Evolutionary conservation across 2,329 filamentous ascomycete species (phyloP), one percentile per base, ranked within the genome.

Genomic region (Huntiella decipiens): DNA sequence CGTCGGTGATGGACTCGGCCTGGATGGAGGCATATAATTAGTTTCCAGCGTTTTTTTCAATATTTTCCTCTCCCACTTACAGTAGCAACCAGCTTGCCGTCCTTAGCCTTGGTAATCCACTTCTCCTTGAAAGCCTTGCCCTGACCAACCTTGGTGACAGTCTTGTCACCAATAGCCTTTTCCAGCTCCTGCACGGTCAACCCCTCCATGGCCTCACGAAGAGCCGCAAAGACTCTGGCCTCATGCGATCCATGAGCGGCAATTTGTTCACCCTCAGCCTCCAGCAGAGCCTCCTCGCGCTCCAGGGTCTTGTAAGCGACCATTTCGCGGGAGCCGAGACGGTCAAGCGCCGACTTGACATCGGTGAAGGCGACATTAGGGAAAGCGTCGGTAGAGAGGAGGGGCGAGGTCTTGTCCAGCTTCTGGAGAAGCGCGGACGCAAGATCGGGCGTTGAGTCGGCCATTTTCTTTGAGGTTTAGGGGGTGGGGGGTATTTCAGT

Each of bases 111-210:
- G 10, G 63, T 59, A 51, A 81, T 79, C 77, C 77, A 82, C 58
- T 78, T 79, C 61, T 77, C 73, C 58, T 74, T 92, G 68, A 96
- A 94, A 32, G 88, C 88, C 66, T 91, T 93, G 55, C 86, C 86
- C 60, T 91, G 82, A n/a, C 91, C 91, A 50, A 95, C 68, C 65
- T 84, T 88, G 43, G 79, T 70, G 38, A 74, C 79, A 41, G 66
- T 77, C 61, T 83, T 82, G 61, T 82, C 76, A 47, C 82, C 80
- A 52, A 88, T 77, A 46, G 66, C 66, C 58, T 66, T 67, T 63
- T 79, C 73, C 47, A 87, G 66, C 53, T 88, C 82, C 52, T 72
- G 66, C 50, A 96, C 80, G 53, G 82, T 81, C 61, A 95, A 68
- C 16, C 86, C 87, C 57, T 88, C 85, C 53, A 86, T 60, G 28